phyloP scores from a whole-genome alignment of 768 basidiomycete species.

The Boletus pseudo-olivaceus region DNA sequence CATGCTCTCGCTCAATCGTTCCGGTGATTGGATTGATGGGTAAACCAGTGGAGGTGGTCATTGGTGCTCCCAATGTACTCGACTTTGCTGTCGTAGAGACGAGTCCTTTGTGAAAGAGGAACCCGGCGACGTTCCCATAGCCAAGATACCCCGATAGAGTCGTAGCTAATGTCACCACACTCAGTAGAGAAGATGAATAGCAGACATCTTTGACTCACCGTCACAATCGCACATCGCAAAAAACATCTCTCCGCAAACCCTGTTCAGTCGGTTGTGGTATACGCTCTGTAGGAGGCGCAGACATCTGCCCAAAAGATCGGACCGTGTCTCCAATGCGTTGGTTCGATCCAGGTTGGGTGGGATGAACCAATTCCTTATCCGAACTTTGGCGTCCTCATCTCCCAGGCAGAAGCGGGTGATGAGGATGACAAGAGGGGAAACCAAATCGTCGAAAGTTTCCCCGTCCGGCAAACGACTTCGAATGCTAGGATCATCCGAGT shows the following conservation, averaged over 20 bases:
- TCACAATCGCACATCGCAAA: slow-evolving; percentile 81
- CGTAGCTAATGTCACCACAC: slow-evolving; percentile 43
- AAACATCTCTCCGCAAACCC: slow-evolving; percentile 81
- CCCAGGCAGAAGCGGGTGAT: slow-evolving; percentile 67
- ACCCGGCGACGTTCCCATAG: slow-evolving; percentile 94
- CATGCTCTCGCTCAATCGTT: slow-evolving; percentile 43
- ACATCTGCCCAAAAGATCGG: slow-evolving; percentile 74
- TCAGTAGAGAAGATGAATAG: background rate
- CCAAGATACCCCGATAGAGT: slow-evolving; percentile 77
- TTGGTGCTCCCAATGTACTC: slow-evolving; percentile 32
- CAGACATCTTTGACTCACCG: slow-evolving; percentile 35
- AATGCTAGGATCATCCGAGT: slow-evolving; percentile 62
- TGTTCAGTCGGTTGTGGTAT: slow-evolving; percentile 69
- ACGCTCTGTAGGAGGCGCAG: slow-evolving; percentile 73
- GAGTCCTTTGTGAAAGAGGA: slow-evolving; percentile 89
- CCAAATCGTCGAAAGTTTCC: slow-evolving; percentile 67
- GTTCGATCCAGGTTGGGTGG: slow-evolving; percentile 81
- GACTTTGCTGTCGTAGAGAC: slow-evolving; percentile 50
- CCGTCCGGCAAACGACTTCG: slow-evolving; percentile 43
- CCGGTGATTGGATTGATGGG: slow-evolving; percentile 87
- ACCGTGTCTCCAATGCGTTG: slow-evolving; percentile 64
- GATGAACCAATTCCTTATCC: slow-evolving; percentile 65
- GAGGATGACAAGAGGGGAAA: slow-evolving; percentile 75
- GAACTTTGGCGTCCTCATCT: slow-evolving; percentile 52
- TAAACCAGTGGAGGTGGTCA: slow-evolving; percentile 35